phyloP scores from a whole-genome alignment of 768 basidiomycete species.

The Suillus tomentosus region DNA sequence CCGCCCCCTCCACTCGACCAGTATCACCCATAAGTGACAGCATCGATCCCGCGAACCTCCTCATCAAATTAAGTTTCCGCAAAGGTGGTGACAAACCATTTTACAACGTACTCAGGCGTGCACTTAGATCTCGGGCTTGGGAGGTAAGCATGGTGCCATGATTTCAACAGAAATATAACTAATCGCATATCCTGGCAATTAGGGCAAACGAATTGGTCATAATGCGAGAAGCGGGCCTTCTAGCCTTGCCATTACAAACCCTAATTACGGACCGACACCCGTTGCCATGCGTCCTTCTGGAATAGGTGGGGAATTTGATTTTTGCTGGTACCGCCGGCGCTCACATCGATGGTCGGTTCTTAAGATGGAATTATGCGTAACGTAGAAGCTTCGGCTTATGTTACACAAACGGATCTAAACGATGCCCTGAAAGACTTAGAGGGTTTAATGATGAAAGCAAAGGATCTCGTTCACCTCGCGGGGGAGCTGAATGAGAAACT shows the following conservation, averaged over 20 bases:
- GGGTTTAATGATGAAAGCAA: slow-evolving; percentile 86
- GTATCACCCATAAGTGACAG: slow-evolving; percentile 42
- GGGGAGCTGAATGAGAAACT: slow-evolving; percentile 85
- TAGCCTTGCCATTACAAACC: slow-evolving; percentile 21
- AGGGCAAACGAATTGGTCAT: slow-evolving; percentile 36
- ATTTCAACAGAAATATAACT: neutral
- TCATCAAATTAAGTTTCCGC: slow-evolving; percentile 87
- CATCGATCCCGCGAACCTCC: slow-evolving; percentile 37
- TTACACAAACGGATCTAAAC: slow-evolving; percentile 63
- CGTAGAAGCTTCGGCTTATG: slow-evolving; percentile 68
- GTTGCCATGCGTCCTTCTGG: slow-evolving; percentile 27
- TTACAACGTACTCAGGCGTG: slow-evolving; percentile 74
- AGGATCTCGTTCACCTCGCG: slow-evolving; percentile 90
- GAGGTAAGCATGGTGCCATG: slow-evolving; percentile 46
- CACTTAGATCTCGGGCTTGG: slow-evolving; percentile 75
- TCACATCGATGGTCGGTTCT: neutral
- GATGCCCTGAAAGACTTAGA: slow-evolving; percentile 87
- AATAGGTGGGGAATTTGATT: slow-evolving; percentile 26
- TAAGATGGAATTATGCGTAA: slow-evolving; percentile 76
- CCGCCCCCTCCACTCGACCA: slow-evolving; percentile 68
- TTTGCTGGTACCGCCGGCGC: neutral
- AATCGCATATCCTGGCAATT: neutral
- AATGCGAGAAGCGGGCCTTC: slow-evolving; percentile 23
- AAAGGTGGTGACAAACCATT: slow-evolving; percentile 87
- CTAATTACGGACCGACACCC: slow-evolving; percentile 21